Evolutionary conservation across 495 filamentous ascomycete genomes (phyloP).

Genomic region (Penicillium flavigenum): DNA sequence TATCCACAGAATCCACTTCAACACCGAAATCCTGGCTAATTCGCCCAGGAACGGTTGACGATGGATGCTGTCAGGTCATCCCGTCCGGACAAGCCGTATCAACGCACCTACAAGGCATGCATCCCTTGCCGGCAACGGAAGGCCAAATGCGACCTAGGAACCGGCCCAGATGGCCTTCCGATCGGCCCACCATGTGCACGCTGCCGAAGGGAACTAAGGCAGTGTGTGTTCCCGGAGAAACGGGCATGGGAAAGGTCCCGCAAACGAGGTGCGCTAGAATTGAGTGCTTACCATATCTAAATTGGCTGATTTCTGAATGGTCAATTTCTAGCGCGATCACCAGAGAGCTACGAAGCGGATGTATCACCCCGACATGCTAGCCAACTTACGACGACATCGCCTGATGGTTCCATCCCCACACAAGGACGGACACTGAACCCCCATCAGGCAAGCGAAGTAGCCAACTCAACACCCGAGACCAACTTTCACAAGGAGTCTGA

Average conservation of each 20-base stretch:
- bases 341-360: conserved; percentile 17
- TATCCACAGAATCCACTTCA: conserved; percentile 14
- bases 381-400: background rate
- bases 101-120: conserved; percentile 53
- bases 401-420: background rate
- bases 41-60: conserved; percentile 19
- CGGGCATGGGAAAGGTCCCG: conserved; percentile 47
- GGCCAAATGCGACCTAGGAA: conserved; percentile 48
- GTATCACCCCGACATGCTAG: conserved; percentile 10
- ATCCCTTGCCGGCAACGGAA: conserved; percentile 49
- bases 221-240: conserved; percentile 91
- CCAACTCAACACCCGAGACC: background rate
- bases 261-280: conserved; percentile 34
- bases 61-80: conserved; percentile 44
- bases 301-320: conserved; percentile 5
- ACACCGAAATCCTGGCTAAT: conserved; percentile 18
- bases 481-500: background rate
- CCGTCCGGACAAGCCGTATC: conserved; percentile 41
- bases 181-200: conserved; percentile 90
- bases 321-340: conserved; percentile 20
- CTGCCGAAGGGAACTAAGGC: conserved; percentile 84
- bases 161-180: conserved; percentile 72
- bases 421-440: background rate
- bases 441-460: background rate
- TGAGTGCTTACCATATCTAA: background rate